Evolutionary conservation across 2,329 filamentous ascomycete genomes (phyloP).

Genomic region (Botrytis tulipae): DNA sequence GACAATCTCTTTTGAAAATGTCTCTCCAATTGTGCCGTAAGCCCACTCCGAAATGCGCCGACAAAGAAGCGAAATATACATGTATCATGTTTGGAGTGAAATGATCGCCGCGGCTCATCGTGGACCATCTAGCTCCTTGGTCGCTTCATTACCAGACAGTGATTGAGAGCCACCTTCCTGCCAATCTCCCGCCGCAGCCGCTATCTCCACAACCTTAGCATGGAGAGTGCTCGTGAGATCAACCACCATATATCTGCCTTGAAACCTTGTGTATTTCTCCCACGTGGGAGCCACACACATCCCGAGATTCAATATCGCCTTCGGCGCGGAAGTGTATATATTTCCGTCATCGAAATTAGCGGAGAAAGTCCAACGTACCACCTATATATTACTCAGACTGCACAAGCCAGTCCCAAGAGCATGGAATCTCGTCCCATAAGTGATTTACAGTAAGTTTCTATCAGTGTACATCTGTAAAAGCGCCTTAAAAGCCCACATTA

Average conservation of each 20-base stretch:
- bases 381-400: too few relatives aligned
- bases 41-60: background rate
- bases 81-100: background rate
- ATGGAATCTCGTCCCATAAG: background rate
- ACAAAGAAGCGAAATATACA: background rate
- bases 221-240: background rate
- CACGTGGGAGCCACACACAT: background rate
- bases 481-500: background rate
- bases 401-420: background rate
- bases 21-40: background rate
- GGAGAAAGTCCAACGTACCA: background rate
- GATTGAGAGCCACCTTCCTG: background rate
- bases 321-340: background rate
- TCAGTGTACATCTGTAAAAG: rapidly evolving
- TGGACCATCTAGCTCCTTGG: background rate
- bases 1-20: rapidly evolving
- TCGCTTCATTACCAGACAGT: background rate
- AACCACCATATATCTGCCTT: background rate
- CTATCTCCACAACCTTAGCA: background rate
- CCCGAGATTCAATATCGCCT: background rate
- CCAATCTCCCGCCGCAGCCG: background rate
- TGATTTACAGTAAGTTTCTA: background rate
- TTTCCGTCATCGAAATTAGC: background rate
- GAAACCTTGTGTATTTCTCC: background rate
- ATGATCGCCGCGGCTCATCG: background rate